Evolutionary conservation across 2,329 filamentous ascomycete genomes (phyloP), one percentile per base, ranked within the genome.

Genomic region (Epichloe sylvatica): DNA sequence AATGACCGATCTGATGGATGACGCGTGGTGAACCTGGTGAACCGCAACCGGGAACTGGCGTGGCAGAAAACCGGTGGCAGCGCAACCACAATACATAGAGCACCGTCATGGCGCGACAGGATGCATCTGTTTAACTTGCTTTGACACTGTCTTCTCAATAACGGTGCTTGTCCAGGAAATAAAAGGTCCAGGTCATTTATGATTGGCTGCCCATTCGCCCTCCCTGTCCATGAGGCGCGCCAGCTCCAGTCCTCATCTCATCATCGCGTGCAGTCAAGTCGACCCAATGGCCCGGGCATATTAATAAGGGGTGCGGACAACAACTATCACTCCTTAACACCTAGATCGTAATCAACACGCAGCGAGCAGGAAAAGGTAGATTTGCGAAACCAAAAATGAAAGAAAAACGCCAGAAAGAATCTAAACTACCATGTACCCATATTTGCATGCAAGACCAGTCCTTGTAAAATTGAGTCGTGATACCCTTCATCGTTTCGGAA

Each of bases 381-480:
- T 45, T 49, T 45, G 38, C 33, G 46, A 51, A 45, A 35, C 50
- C 33, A 50, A 47, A 30, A 30, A 30, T 44, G 15, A 45, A 40
- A 9, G 2, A 30, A 25, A 9, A 30, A 25, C 23, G 7, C 25
- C 21, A 37, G 33, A 44, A 49, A 35, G 33, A 49, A 23, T 49
- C 41, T 46, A 42, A 49, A 45, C 46, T 45, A 13, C 50, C 25
- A 51, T 51, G 42, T 43, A 46, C 37, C 42, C 50, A 23, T 41
- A 35, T 43, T 37, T 34, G 46, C 36, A 34, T 41, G 30, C 35
- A 47, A 44, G 35, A 48, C 41, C 41, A 51, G 36, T 38, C 39
- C 37, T 38, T 43, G 33, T 51, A 51, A 46, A 51, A 51, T 51
- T 42, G 46, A 45, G 46, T 47, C 41, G 37, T 42, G 43, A 34